Evolutionary conservation across 345 rosid species (phyloP).

Genomic region (Dimocarpus longan): DNA sequence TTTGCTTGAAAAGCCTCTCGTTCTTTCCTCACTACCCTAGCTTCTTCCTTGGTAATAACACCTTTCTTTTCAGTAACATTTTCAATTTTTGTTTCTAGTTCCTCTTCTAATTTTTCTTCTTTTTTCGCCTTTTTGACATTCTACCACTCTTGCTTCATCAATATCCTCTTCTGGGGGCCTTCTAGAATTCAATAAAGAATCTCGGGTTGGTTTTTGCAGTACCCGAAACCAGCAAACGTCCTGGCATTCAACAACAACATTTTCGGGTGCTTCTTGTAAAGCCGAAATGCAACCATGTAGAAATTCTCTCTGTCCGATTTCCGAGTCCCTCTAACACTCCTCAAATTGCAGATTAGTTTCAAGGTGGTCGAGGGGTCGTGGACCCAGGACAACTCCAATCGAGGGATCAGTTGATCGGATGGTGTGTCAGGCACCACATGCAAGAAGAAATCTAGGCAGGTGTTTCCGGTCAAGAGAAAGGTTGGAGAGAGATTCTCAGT

Average conservation of each 20-base stretch:
- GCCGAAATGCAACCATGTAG: conserved; percentile 25
- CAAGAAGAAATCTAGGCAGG: conserved; percentile 33
- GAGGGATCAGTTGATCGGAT: background rate
- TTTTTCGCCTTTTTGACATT: background rate
- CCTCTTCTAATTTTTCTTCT: background rate
- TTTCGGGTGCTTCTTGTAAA: conserved; percentile 27
- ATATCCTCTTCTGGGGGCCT: background rate
- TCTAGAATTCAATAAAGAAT: conserved; percentile 23
- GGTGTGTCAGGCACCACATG: conserved; percentile 30
- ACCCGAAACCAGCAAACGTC: conserved; percentile 23
- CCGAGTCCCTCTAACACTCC: conserved; percentile 25
- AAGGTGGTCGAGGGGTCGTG: conserved; percentile 28
- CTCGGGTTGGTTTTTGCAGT: conserved; percentile 30
- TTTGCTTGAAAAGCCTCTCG: conserved; percentile 3
- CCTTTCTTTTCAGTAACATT: background rate
- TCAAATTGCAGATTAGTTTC: conserved; percentile 25
- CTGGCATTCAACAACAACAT: conserved; percentile 26
- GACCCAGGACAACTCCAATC: conserved; percentile 18
- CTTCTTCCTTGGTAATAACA: conserved; percentile 7
- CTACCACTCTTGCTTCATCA: background rate
- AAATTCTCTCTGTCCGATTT: conserved; percentile 32
- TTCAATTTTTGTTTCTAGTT: background rate
- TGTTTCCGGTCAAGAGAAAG: conserved; percentile 20
- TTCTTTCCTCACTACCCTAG: conserved; percentile 8
- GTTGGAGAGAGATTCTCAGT: conserved; percentile 26